phyloP scores from a whole-genome alignment of 2,329 filamentous ascomycete species.

The Aspergillus luchuensis region DNA sequence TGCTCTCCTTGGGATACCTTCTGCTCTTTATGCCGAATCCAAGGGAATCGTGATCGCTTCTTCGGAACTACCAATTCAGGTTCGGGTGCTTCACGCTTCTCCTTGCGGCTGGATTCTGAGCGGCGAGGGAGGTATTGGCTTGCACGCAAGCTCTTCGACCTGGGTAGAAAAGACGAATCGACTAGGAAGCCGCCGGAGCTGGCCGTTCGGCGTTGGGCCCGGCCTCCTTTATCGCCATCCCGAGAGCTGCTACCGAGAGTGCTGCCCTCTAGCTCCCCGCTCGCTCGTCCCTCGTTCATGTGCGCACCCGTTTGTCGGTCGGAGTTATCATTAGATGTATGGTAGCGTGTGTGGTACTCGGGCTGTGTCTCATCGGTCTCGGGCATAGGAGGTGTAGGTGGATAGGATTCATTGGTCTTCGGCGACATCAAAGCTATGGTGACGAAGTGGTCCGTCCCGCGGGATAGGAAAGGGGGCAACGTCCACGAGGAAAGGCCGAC shows the following conservation, averaged over 20 bases:
- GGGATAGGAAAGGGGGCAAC: constrained; percentile 24
- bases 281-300: constrained; percentile 33
- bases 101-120: constrained; percentile 35
- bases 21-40: constrained; percentile 36
- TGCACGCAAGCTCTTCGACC: constrained; percentile 29
- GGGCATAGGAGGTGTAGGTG: constrained; percentile 18
- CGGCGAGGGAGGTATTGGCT: constrained; percentile 27
- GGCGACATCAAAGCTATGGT: constrained; percentile 27
- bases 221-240: constrained; percentile 33
- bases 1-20: constrained; percentile 31
- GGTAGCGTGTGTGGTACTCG: neutral
- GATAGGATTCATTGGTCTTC: constrained; percentile 20
- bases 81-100: constrained; percentile 46
- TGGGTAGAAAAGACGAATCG: constrained; percentile 41
- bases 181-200: constrained; percentile 50
- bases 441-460: constrained; percentile 25
- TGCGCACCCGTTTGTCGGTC: constrained; percentile 21
- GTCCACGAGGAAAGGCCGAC: constrained; percentile 20
- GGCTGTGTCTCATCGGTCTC: constrained; percentile 16
- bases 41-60: constrained; percentile 39
- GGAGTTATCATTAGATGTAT: constrained; percentile 22
- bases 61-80: constrained; percentile 31
- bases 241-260: constrained; percentile 41
- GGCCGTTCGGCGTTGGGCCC: constrained; percentile 28
- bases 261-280: constrained; percentile 40